Evolutionary conservation across 495 filamentous ascomycete species (phyloP).

Genomic region (Aspergillus taichungensis): DNA sequence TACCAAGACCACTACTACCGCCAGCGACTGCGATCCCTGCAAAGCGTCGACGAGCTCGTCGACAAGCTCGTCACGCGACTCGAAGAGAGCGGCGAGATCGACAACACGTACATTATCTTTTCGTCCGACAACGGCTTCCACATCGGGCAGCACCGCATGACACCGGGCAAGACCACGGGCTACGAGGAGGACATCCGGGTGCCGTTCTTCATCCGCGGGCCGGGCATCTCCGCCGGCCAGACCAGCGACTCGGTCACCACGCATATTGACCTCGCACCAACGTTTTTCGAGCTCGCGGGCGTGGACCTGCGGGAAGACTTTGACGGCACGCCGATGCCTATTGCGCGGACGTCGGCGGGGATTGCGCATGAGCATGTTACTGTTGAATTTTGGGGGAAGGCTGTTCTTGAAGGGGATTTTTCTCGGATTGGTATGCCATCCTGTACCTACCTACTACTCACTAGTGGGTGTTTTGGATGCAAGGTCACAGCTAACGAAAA

Average conservation of each 20-base stretch:
- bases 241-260: slow-evolving; percentile 51
- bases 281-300: slow-evolving; percentile 46
- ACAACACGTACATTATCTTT: slow-evolving; percentile 65
- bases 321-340: slow-evolving; percentile 49
- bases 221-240: slow-evolving; percentile 38
- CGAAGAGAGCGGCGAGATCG: slow-evolving; percentile 41
- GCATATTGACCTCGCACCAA: slow-evolving; percentile 63
- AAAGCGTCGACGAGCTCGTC: slow-evolving; percentile 64
- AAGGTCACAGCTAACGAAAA: neutral
- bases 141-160: slow-evolving; percentile 63
- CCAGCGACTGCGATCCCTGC: slow-evolving; percentile 51
- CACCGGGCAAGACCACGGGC: slow-evolving; percentile 62
- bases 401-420: slow-evolving; percentile 40
- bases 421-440: slow-evolving; percentile 18
- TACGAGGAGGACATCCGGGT: slow-evolving; percentile 71
- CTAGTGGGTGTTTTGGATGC: no score
- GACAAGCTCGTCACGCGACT: slow-evolving; percentile 46
- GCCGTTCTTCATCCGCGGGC: slow-evolving; percentile 53
- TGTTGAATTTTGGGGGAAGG: slow-evolving; percentile 56
- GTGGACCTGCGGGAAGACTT: slow-evolving; percentile 43
- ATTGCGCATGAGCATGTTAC: slow-evolving; percentile 55
- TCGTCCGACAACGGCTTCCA: slow-evolving; percentile 71
- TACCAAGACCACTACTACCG: slow-evolving; percentile 64
- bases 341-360: slow-evolving; percentile 23
- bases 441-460: no score